Conservation (phyloP, 495 filamentous ascomycete genomes). For the Schizothecium vesticola region DNA sequence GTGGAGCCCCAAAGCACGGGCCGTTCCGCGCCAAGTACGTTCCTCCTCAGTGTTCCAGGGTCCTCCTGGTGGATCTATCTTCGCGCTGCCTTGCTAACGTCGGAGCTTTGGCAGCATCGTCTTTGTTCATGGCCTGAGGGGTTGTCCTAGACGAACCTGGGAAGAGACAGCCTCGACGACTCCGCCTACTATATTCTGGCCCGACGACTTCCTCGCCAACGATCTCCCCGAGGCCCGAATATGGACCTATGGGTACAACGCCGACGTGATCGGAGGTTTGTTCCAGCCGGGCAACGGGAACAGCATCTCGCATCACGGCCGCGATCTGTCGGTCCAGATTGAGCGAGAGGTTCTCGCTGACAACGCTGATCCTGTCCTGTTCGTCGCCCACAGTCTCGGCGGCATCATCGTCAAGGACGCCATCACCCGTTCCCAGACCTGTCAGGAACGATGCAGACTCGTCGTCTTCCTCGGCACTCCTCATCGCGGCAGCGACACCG, state of each 20-base stretch:
- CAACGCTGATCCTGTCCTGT: conserved; percentile 23
- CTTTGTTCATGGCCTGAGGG: neutral
- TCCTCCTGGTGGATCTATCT: too few species aligned
- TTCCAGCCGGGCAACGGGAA: neutral
- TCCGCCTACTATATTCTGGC: neutral
- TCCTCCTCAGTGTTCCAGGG: neutral
- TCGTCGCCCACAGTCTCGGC: conserved; percentile 49
- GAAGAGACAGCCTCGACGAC: too few species aligned
- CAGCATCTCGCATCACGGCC: neutral
- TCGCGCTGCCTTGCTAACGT: neutral
- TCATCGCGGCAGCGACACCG: neutral
- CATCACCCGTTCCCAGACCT: conserved; percentile 24
- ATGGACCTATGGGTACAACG: neutral
- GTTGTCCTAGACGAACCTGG: neutral
- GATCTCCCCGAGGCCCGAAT: neutral
- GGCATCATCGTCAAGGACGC: conserved; percentile 47
- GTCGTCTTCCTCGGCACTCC: neutral
- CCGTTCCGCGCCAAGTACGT: neutral
- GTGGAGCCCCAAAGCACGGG: neutral
- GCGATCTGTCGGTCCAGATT: neutral
- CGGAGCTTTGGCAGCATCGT: neutral
- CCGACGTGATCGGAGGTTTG: neutral
- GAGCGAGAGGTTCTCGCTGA: neutral
- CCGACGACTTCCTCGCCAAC: neutral
- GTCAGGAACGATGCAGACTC: neutral